Evolutionary conservation across 2,329 filamentous ascomycete genomes (phyloP).

Genomic region (Neocucurbitaria cava): DNA sequence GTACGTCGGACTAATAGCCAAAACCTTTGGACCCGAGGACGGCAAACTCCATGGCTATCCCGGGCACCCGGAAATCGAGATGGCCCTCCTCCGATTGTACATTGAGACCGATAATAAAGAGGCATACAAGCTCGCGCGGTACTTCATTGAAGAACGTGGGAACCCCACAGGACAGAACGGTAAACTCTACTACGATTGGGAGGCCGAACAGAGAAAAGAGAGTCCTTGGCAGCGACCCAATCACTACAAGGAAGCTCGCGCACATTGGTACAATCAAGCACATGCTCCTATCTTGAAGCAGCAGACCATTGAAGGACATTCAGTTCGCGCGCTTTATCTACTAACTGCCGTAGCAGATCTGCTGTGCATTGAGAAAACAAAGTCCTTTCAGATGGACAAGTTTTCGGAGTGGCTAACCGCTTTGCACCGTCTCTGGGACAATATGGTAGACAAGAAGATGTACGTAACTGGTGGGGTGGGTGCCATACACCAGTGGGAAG

Average conservation of each 20-base stretch:
- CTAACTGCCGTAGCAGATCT: conserved; percentile 60
- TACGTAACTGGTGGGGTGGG: conserved; percentile 69
- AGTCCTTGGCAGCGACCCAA: conserved; percentile 56
- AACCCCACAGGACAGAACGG: conserved; percentile 59
- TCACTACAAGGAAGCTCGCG: conserved; percentile 53
- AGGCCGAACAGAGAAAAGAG: conserved; percentile 60
- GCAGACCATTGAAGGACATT: conserved; percentile 63
- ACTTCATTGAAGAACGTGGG: conserved; percentile 66
- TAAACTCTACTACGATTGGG: conserved; percentile 62
- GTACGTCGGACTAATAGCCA: conserved; percentile 61
- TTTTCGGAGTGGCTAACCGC: too few relatives aligned
- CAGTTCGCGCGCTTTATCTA: conserved; percentile 67
- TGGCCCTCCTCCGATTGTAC: conserved; percentile 57
- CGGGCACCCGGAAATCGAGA: conserved; percentile 64
- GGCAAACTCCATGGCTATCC: conserved; percentile 65
- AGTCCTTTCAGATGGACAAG: too few relatives aligned
- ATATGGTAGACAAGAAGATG: conserved; percentile 67
- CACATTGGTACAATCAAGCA: conserved; percentile 63
- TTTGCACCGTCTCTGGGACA: conserved; percentile 61
- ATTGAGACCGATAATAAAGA: conserved; percentile 48
- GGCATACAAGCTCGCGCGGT: conserved; percentile 59
- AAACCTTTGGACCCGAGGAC: conserved; percentile 59
- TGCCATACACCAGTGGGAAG: conserved; percentile 64
- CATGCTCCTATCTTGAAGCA: conserved; percentile 64
- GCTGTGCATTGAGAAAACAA: too few relatives aligned